Evolutionary conservation across 129 eudicot genomes (phyloP).

Genomic region (Tagetes patula): DNA sequence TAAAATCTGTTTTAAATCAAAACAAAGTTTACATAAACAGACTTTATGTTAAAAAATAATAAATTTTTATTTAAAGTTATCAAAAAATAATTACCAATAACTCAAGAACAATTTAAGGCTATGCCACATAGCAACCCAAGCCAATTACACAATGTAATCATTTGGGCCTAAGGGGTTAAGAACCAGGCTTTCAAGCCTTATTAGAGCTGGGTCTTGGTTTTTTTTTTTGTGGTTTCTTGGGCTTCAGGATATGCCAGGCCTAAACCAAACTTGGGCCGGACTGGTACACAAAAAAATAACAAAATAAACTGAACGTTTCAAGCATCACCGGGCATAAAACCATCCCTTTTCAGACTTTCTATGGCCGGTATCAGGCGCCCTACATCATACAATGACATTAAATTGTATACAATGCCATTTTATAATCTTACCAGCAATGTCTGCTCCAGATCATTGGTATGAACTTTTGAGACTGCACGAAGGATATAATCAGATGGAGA

Average conservation of each 20-base stretch:
- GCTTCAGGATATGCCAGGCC: not conserved
- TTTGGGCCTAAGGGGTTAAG: not conserved
- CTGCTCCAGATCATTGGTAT: slow-evolving; percentile 89
- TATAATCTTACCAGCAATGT: slow-evolving; percentile 61
- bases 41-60: not conserved
- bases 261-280: not conserved
- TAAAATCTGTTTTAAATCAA: not conserved
- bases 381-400: not conserved
- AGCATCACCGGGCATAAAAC: not conserved
- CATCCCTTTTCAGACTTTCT: no score
- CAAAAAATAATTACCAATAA: not conserved
- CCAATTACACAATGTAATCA: not conserved
- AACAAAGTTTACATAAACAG: not conserved
- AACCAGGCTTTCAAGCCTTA: not conserved
- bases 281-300: not conserved
- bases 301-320: not conserved
- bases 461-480: slow-evolving; percentile 81
- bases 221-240: not conserved
- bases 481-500: slow-evolving; percentile 76
- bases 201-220: no score
- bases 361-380: not conserved
- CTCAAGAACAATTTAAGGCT: not conserved
- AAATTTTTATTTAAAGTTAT: not conserved
- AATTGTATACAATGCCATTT: not conserved
- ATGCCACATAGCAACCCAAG: not conserved